Percentiles rank a stretch among this genome's conserved stretches.
Evolutionary conservation across 108 stramenopile species (phyloP).

Genomic region (Nitzschia sp.): DNA sequence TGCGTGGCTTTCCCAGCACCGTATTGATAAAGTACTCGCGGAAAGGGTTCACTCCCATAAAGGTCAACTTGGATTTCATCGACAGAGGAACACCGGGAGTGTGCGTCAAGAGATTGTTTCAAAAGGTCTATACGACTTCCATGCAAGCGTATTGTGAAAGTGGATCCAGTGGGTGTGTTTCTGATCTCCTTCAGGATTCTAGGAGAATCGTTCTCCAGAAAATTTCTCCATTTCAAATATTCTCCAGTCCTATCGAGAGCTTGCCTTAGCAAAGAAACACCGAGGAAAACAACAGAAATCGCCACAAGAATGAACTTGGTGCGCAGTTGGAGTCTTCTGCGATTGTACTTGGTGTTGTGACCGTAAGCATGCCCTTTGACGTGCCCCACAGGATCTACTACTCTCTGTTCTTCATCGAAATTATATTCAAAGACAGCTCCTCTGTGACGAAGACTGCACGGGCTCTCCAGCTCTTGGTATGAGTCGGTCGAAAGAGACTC

Average conservation of each 20-base stretch:
- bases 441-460: neutral
- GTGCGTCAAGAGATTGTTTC: conserved; percentile 24
- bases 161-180: conserved; percentile 4
- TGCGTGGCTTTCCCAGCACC: conserved; percentile 7
- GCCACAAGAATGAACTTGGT: neutral
- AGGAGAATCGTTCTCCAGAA: conserved; percentile 7
- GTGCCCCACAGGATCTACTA: no score
- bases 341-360: neutral
- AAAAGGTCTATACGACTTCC: conserved; percentile 11
- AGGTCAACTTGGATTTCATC: conserved; percentile 25
- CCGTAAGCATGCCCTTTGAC: neutral
- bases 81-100: conserved; percentile 17
- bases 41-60: neutral
- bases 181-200: neutral
- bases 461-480: neutral
- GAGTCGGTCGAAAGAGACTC: conserved; percentile 8
- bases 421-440: neutral
- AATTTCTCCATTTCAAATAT: neutral
- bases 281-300: neutral
- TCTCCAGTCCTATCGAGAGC: neutral
- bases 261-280: neutral
- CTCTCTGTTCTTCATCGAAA: neutral
- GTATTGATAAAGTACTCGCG: neutral
- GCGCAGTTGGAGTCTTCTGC: neutral
- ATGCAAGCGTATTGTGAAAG: conserved; percentile 18